Conservation (phyloP, 352 stramenopile genomes). For the Pythium dissotocum region DNA sequence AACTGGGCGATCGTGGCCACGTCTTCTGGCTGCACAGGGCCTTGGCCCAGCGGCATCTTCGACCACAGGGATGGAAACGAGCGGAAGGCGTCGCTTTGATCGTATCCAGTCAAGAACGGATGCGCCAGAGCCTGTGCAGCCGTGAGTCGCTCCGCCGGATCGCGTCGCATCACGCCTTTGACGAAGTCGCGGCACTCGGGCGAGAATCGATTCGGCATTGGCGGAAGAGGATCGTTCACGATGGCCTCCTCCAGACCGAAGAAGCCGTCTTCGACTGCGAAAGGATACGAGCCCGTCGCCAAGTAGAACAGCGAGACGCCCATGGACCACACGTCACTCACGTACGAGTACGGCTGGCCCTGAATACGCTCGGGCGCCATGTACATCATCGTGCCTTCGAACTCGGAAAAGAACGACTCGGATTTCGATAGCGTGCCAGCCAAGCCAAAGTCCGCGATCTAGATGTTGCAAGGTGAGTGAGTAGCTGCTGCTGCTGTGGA, state of each 20-base stretch:
- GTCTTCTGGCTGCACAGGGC: conserved; percentile 29
- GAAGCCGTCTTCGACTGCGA: conserved; percentile 73
- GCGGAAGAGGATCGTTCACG: conserved; percentile 66
- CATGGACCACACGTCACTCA: conserved; percentile 81
- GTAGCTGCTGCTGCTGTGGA: neutral
- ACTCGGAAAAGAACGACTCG: conserved; percentile 80
- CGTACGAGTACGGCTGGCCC: conserved; percentile 82
- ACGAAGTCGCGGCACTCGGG: conserved; percentile 92
- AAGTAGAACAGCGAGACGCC: conserved; percentile 73
- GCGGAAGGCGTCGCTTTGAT: conserved; percentile 27
- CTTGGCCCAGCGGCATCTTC: conserved; percentile 34
- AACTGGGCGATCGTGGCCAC: conserved; percentile 32
- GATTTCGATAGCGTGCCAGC: conserved; percentile 74
- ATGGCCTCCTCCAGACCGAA: conserved; percentile 86
- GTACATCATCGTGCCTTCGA: conserved; percentile 93
- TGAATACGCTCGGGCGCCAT: conserved; percentile 94
- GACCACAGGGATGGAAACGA: conserved; percentile 46
- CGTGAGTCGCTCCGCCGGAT: conserved; percentile 80
- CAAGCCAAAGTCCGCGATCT: conserved; percentile 85
- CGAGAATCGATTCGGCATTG: conserved; percentile 82
- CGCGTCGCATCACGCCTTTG: conserved; percentile 88
- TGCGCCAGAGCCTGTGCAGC: conserved; percentile 88
- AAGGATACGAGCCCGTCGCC: conserved; percentile 67
- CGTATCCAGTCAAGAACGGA: conserved; percentile 79
- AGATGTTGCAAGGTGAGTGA: neutral